Evolutionary conservation across 305 asterid species (phyloP), one percentile per base, ranked within the genome.

Genomic region (Fraxinus velutina): DNA sequence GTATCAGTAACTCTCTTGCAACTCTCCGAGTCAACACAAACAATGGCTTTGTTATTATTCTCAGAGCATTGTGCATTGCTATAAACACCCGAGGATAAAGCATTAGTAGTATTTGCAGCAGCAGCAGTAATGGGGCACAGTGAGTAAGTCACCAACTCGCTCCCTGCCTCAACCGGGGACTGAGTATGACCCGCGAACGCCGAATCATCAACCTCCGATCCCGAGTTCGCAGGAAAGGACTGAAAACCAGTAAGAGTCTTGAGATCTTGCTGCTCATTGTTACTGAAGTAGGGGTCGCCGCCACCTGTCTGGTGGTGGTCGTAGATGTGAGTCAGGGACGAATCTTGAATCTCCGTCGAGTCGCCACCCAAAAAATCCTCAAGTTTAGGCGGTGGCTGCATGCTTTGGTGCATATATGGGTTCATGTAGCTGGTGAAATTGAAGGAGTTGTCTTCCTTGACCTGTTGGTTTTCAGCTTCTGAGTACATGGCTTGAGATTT

Each of bases 331-430:
- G 96, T 92, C 85, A 91, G 36, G 79, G 94, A 87, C 21, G 97
- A 91, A 83, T 92, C 97, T 5, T 91, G 97, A 1, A 97, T 92
- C 87, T 92, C 94, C 5, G 98, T 86, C 1, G 98, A 88, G 81
- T 92, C 97, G 8, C 94, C 97, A 78, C 94, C 98, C 52, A 95
- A 85, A 66, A 95, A 93, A 37, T 95, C 97, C 73, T 95, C 99
- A 19, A 95, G 93, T 86, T 95, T 92, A 7, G 94, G 96, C 74
- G 95, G 92, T 37, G 91, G 86, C 57, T 88, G 94, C 90, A 90
- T 87, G 92, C 86, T 83, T 79, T 82, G 80, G 27, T 84, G 87
- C 83, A 84, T 75, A 73, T 82, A 83, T 15, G 84, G 22, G 66
- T 87, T 89, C 33, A 89, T 21, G 76, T 84, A 87, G 76, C 80